phyloP scores from a whole-genome alignment of 2,329 filamentous ascomycete genomes.

The Beauveria medogensis region DNA sequence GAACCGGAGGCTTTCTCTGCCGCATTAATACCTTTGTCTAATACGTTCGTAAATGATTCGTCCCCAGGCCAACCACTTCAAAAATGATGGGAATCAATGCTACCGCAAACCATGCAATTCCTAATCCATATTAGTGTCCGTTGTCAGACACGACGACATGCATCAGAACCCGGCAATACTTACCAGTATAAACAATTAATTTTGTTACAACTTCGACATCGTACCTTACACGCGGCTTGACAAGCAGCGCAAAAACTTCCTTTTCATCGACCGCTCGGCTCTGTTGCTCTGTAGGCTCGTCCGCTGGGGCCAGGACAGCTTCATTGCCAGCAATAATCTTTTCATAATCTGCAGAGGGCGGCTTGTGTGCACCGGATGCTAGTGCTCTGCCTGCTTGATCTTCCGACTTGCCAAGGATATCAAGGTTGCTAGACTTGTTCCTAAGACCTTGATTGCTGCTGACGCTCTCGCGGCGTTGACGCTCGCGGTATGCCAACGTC shows the following conservation, averaged over 20 bases:
- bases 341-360: slow-evolving; percentile 56
- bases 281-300: slow-evolving; percentile 24
- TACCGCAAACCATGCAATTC: slow-evolving; percentile 75
- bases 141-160: neutral
- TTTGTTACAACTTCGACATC: slow-evolving; percentile 99
- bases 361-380: slow-evolving; percentile 38
- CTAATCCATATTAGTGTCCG: slow-evolving; percentile 31
- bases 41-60: slow-evolving; percentile 28
- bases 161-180: slow-evolving; percentile 21
- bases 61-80: slow-evolving; percentile 47
- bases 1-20: neutral
- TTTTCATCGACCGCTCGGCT: slow-evolving; percentile 54
- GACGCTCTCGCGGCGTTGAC: slow-evolving; percentile 46
- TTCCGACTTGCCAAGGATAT: slow-evolving; percentile 31
- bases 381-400: slow-evolving; percentile 30
- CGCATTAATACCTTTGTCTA: neutral
- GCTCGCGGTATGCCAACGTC: slow-evolving; percentile 81
- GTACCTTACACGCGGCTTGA: slow-evolving; percentile 83
- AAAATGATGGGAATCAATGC: slow-evolving; percentile 69
- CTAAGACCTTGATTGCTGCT: slow-evolving; percentile 41
- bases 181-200: slow-evolving; percentile 87
- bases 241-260: slow-evolving; percentile 76
- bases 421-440: slow-evolving; percentile 35
- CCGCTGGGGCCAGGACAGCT: slow-evolving; percentile 28
- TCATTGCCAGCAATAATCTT: slow-evolving; percentile 64